These are phyloP conservation scores for Gastrodia elata DNA, from an alignment of 106 monocot genomes.

Conservation along the genomic window DNA sequence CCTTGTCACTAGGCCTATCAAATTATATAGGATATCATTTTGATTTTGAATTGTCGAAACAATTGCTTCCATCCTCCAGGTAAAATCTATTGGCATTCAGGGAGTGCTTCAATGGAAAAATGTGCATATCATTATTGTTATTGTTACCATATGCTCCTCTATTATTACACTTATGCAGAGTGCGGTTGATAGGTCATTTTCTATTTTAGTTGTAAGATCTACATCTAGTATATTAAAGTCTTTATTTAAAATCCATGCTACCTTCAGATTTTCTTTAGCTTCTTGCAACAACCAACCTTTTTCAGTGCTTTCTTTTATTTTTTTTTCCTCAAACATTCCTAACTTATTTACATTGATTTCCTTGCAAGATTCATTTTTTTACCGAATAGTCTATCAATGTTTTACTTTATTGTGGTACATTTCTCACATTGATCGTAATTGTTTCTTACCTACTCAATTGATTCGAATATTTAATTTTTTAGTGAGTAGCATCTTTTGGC, in stretches of 20 bases:
- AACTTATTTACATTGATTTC: background rate
- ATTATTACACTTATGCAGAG: background rate
- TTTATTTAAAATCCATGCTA: background rate
- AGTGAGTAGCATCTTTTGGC: background rate
- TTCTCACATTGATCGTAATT: background rate
- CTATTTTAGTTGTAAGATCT: background rate
- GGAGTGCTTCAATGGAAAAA: too few species aligned
- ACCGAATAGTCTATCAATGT: background rate
- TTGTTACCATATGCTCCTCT: background rate
- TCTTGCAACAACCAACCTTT: background rate
- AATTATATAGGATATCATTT: too few species aligned
- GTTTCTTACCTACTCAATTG: background rate
- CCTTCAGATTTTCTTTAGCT: background rate
- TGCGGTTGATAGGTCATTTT: background rate
- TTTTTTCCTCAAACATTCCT: background rate
- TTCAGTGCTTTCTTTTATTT: background rate
- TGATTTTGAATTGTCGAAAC: too few species aligned
- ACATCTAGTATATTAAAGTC: background rate
- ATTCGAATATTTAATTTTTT: background rate
- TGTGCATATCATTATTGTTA: too few species aligned
- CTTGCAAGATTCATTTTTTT: background rate
- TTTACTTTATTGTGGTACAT: background rate
- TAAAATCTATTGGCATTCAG: too few species aligned
- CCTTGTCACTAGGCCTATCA: too few species aligned
- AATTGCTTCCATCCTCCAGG: too few species aligned